phyloP scores from a whole-genome alignment of 352 stramenopile species.

The Pythium diclinum region DNA sequence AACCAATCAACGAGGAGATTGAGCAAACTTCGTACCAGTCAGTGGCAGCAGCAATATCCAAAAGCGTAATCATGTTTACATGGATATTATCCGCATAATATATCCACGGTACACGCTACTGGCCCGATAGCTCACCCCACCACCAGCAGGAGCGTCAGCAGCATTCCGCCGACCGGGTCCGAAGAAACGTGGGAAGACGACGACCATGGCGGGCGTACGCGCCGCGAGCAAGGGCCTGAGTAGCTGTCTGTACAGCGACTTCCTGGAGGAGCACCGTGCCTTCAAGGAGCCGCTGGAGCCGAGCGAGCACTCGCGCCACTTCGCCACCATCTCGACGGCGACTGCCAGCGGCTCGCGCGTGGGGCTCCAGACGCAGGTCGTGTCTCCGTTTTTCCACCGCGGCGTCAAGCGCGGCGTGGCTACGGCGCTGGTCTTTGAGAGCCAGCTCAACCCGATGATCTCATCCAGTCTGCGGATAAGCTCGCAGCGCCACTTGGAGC shows the following conservation, averaged over 20 bases:
- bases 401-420: constrained; percentile 64
- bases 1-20: too few relatives aligned
- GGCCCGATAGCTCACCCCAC: constrained; percentile 11
- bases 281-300: constrained; percentile 42
- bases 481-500: constrained; percentile 61
- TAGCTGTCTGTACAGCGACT: constrained; percentile 67
- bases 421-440: constrained; percentile 61
- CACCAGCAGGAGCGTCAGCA: constrained; percentile 16
- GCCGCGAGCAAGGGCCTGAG: constrained; percentile 43
- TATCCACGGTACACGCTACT: not conserved
- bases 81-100: not conserved
- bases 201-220: constrained; percentile 2
- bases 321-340: constrained; percentile 43
- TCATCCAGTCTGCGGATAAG: constrained; percentile 59
- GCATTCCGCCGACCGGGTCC: not conserved
- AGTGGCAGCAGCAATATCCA: too few relatives aligned
- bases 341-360: constrained; percentile 54
- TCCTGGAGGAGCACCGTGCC: constrained; percentile 49
- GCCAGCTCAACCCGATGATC: constrained; percentile 64
- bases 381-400: constrained; percentile 70
- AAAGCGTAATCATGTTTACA: not conserved
- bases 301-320: constrained; percentile 48
- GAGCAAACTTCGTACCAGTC: too few relatives aligned
- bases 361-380: constrained; percentile 49
- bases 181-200: not conserved